Evolutionary conservation across 306 rosid genomes (phyloP).

Genomic region (Vicia sativa): DNA sequence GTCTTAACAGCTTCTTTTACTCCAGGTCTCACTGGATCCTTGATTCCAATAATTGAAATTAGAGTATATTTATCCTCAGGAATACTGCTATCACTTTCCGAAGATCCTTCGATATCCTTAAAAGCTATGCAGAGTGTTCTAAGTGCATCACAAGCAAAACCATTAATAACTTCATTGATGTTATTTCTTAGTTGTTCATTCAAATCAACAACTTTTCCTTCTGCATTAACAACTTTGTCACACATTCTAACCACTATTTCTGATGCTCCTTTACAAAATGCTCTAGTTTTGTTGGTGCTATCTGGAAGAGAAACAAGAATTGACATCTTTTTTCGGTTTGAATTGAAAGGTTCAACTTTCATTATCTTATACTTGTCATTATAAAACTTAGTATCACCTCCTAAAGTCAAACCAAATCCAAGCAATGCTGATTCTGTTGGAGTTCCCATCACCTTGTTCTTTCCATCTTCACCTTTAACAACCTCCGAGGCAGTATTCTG

Average conservation of each 20-base stretch:
- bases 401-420: slow-evolving; percentile 70
- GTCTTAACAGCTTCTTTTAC: slow-evolving; percentile 83
- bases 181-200: slow-evolving; percentile 54
- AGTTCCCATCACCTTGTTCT: slow-evolving; percentile 59
- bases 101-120: slow-evolving; percentile 52
- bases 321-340: slow-evolving; percentile 69
- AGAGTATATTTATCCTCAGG: slow-evolving; percentile 67
- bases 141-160: slow-evolving; percentile 72
- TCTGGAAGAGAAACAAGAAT: slow-evolving; percentile 69
- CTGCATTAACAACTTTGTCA: slow-evolving; percentile 57
- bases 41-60: slow-evolving; percentile 76
- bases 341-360: slow-evolving; percentile 83
- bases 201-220: slow-evolving; percentile 58
- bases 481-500: slow-evolving; percentile 76
- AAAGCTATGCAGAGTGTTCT: slow-evolving; percentile 81
- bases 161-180: slow-evolving; percentile 56
- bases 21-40: slow-evolving; percentile 88
- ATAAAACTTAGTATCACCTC: slow-evolving; percentile 54
- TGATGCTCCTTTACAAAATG: slow-evolving; percentile 89
- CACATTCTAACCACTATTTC: slow-evolving; percentile 68
- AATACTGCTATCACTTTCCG: slow-evolving; percentile 34
- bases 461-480: slow-evolving; percentile 62
- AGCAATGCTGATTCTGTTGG: slow-evolving; percentile 82
- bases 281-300: slow-evolving; percentile 47
- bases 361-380: slow-evolving; percentile 54